Evolutionary conservation across 768 basidiomycete genomes (phyloP).

Genomic region (Udeniomyces megalosporus): DNA sequence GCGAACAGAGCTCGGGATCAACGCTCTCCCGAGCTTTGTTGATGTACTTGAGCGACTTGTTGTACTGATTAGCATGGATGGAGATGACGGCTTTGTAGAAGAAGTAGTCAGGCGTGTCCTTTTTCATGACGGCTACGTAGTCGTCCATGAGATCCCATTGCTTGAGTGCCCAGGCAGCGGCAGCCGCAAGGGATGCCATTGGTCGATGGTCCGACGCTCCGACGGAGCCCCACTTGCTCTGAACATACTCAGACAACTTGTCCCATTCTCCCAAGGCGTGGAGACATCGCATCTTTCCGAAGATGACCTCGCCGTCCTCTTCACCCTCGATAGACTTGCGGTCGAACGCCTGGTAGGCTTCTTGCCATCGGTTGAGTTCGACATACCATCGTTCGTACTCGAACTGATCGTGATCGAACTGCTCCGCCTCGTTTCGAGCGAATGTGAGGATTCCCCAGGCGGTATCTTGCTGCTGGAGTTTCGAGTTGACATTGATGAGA

Average conservation of each 20-base stretch:
- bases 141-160: constrained; percentile 99
- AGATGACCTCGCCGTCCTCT: constrained; percentile 34
- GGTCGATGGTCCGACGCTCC: constrained; percentile 57
- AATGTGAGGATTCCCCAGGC: constrained; percentile 91
- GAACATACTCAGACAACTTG: constrained; percentile 63
- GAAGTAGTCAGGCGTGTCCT: constrained; percentile 78
- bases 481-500: constrained; percentile 89
- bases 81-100: constrained; percentile 93
- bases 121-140: constrained; percentile 83
- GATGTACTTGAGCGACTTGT: constrained; percentile 75
- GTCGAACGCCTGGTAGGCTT: constrained; percentile 65
- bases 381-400: constrained; percentile 94
- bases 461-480: constrained; percentile 89
- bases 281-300: constrained; percentile 86
- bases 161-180: constrained; percentile 87
- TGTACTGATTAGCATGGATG: constrained; percentile 91
- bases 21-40: constrained; percentile 80
- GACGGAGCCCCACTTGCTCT: constrained; percentile 71
- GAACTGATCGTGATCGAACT: constrained; percentile 53
- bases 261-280: constrained; percentile 99
- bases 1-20: constrained; percentile 74
- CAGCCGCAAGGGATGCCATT: constrained; percentile 92
- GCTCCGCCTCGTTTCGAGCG: constrained; percentile 48
- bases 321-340: constrained; percentile 42
- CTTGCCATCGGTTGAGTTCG: constrained; percentile 87